phyloP scores from a whole-genome alignment of 768 basidiomycete species.

The Russula olivacea region DNA sequence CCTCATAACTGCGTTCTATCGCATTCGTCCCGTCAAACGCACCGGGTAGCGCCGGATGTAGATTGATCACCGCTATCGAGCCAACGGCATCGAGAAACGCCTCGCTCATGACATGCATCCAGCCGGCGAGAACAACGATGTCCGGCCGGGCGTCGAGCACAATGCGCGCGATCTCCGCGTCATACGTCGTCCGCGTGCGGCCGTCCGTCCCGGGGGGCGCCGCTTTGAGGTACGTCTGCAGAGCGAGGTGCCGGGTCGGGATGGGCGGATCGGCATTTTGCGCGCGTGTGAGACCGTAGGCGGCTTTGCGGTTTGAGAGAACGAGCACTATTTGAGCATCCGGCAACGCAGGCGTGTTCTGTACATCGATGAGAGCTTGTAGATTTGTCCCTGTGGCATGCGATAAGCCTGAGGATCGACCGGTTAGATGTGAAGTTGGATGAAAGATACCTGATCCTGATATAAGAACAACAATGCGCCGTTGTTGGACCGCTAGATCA shows the following conservation, averaged over 20 bases:
- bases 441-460: constrained; percentile 52
- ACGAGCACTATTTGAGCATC: constrained; percentile 70
- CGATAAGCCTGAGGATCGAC: not conserved
- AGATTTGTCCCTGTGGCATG: constrained; percentile 75
- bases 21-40: constrained; percentile 96
- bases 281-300: constrained; percentile 85
- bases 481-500: constrained; percentile 1
- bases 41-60: constrained; percentile 93
- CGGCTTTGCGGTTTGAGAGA: constrained; percentile 87
- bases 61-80: constrained; percentile 82
- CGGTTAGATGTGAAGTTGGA: not conserved
- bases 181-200: constrained; percentile 79
- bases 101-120: constrained; percentile 95
- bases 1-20: constrained; percentile 83
- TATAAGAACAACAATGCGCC: constrained; percentile 43
- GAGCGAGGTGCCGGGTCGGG: constrained; percentile 72
- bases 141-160: constrained; percentile 65
- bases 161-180: constrained; percentile 67
- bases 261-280: constrained; percentile 64
- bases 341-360: constrained; percentile 66
- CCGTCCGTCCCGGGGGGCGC: constrained; percentile 54
- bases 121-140: constrained; percentile 91
- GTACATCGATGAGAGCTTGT: constrained; percentile 91
- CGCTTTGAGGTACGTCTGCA: constrained; percentile 76
- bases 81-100: constrained; percentile 67